Conservation (phyloP, 345 rosid species). For the Sonneratia caseolaris region DNA sequence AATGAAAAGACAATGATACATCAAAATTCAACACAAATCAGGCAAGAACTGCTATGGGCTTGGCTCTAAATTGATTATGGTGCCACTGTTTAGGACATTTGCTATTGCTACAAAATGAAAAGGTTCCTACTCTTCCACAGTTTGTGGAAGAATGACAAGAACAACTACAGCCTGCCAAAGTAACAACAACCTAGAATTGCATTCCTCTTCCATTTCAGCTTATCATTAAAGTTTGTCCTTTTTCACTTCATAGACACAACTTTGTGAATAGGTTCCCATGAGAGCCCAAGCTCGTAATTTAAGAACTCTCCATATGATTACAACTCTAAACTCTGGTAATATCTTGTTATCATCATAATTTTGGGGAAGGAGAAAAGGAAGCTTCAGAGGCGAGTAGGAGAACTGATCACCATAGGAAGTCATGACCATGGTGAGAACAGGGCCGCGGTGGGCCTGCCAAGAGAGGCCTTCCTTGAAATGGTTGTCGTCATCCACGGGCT, state of each 20-base stretch:
- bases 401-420: slow-evolving; percentile 62
- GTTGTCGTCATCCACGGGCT: slow-evolving; percentile 20
- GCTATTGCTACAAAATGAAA: background rate
- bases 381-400: background rate
- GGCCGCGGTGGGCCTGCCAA: slow-evolving; percentile 94
- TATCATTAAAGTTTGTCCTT: background rate
- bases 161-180: no score
- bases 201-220: background rate
- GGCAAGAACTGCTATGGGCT: background rate
- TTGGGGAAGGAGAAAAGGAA: background rate
- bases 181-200: background rate
- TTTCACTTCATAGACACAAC: background rate
- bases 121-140: background rate
- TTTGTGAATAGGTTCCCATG: no score
- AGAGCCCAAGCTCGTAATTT: background rate
- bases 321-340: background rate
- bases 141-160: no score
- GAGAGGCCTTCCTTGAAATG: slow-evolving; percentile 80
- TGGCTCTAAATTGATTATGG: background rate
- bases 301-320: background rate
- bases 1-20: background rate
- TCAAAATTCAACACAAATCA: background rate
- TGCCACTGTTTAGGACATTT: background rate
- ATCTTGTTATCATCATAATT: background rate
- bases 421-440: slow-evolving; percentile 62